These are phyloP conservation scores for Chalciporus piperatus DNA, from an alignment of 768 basidiomycete species.

Conservation along the genomic window DNA sequence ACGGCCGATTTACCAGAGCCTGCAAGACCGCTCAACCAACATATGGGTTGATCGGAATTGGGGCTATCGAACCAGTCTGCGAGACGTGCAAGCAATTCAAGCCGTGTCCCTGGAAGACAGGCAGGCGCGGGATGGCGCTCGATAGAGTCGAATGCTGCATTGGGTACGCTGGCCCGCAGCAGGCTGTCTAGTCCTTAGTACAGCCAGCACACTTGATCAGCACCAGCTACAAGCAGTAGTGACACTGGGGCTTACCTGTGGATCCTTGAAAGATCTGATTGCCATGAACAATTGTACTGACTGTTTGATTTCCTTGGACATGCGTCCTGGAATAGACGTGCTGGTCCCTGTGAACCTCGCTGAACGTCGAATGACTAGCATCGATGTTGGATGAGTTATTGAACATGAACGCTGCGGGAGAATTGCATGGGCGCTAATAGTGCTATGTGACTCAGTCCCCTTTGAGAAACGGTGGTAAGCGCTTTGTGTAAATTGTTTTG, in stretches of 20 bases:
- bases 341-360: conserved; percentile 18
- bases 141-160: conserved; percentile 17
- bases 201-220: neutral
- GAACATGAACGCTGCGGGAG: neutral
- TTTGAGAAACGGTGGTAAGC: too few species aligned
- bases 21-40: conserved; percentile 25
- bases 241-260: conserved; percentile 4
- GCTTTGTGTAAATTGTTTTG: too few species aligned
- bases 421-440: neutral
- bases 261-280: conserved; percentile 16
- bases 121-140: conserved; percentile 19
- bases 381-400: conserved; percentile 18
- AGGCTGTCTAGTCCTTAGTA: conserved; percentile 15
- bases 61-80: conserved; percentile 14
- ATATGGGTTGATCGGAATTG: conserved; percentile 4
- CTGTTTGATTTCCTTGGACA: conserved; percentile 12
- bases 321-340: conserved; percentile 6
- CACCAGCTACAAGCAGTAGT: neutral
- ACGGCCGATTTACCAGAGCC: conserved; percentile 26
- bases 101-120: conserved; percentile 20
- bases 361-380: conserved; percentile 21
- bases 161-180: conserved; percentile 8
- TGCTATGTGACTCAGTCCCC: too few species aligned
- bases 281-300: conserved; percentile 18
- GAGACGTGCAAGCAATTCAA: conserved; percentile 12